Conservation (phyloP, 2,329 filamentous ascomycete genomes). For the Alternaria sp. region DNA sequence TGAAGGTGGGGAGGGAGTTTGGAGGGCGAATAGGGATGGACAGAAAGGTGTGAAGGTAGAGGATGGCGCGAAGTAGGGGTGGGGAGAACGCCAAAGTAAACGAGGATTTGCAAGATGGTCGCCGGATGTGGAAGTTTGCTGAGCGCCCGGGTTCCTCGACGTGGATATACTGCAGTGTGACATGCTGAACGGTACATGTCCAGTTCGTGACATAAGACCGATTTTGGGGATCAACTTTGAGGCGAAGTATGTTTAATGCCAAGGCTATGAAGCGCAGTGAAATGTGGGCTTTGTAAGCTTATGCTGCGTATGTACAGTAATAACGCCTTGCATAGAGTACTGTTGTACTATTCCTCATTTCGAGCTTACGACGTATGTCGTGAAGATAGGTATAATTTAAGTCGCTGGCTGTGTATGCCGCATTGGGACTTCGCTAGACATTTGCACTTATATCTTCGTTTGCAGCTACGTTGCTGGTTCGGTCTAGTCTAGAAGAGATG, state of each 20-base stretch:
- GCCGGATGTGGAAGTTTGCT: not conserved
- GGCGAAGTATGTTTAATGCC: not conserved
- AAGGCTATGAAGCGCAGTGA: not conserved
- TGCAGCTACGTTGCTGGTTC: not conserved
- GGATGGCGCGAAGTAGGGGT: conserved; percentile 10
- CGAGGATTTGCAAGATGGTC: not conserved
- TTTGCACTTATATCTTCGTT: not conserved
- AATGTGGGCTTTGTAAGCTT: not conserved
- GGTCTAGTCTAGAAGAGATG: not conserved
- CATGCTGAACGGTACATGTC: not conserved
- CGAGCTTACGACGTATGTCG: not conserved
- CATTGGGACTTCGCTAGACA: not conserved
- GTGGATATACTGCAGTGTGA: not conserved
- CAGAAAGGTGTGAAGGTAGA: conserved; percentile 60
- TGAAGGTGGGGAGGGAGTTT: conserved; percentile 75
- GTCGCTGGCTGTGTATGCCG: not conserved
- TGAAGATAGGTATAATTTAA: not conserved
- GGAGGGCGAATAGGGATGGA: conserved; percentile 87
- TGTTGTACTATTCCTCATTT: not conserved
- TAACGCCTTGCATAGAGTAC: not conserved
- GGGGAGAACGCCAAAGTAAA: conserved; percentile 3
- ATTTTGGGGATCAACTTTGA: not conserved
- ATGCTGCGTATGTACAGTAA: not conserved
- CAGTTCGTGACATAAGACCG: not conserved
- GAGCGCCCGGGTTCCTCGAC: no score